These are phyloP conservation scores for Naganishia vishniacii DNA, from an alignment of 768 basidiomycete genomes.

Conservation along the genomic window DNA sequence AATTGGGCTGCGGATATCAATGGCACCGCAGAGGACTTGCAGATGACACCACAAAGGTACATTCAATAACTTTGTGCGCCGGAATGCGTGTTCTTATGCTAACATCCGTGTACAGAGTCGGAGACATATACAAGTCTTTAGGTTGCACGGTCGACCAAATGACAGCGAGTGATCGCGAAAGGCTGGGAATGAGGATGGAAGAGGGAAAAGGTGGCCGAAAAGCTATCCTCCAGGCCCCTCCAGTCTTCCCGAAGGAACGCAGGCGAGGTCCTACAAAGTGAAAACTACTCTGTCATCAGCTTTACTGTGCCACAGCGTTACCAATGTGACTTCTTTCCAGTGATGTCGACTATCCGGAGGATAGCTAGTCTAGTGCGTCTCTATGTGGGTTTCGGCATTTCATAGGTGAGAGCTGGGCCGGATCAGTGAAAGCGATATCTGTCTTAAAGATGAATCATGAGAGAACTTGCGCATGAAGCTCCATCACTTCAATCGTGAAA, in stretches of 20 bases:
- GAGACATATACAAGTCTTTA: conserved; percentile 68
- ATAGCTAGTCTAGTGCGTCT: too few relatives aligned
- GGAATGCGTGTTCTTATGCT: neutral
- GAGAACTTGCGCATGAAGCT: too few relatives aligned
- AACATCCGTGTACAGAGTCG: conserved; percentile 51
- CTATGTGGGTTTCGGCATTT: too few relatives aligned
- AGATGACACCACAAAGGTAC: conserved; percentile 61
- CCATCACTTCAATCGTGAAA: too few relatives aligned
- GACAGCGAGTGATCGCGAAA: conserved; percentile 60
- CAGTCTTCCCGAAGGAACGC: conserved; percentile 68
- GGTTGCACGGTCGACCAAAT: conserved; percentile 69
- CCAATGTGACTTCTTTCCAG: too few relatives aligned
- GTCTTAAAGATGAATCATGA: too few relatives aligned
- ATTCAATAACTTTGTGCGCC: conserved; percentile 39
- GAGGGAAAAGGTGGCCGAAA: conserved; percentile 60
- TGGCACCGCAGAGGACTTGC: conserved; percentile 67
- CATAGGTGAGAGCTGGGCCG: too few relatives aligned
- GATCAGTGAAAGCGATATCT: too few relatives aligned
- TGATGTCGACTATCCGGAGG: too few relatives aligned
- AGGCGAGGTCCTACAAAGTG: conserved; percentile 40
- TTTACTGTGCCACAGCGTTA: too few relatives aligned
- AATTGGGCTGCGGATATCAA: conserved; percentile 67
- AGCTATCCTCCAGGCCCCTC: conserved; percentile 68
- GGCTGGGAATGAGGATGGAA: conserved; percentile 62
- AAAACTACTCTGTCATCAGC: conserved; percentile 21